Evolutionary conservation across 352 stramenopile genomes (phyloP), one percentile per base, ranked within the genome.

Genomic region (Phytophthora ohioensis): DNA sequence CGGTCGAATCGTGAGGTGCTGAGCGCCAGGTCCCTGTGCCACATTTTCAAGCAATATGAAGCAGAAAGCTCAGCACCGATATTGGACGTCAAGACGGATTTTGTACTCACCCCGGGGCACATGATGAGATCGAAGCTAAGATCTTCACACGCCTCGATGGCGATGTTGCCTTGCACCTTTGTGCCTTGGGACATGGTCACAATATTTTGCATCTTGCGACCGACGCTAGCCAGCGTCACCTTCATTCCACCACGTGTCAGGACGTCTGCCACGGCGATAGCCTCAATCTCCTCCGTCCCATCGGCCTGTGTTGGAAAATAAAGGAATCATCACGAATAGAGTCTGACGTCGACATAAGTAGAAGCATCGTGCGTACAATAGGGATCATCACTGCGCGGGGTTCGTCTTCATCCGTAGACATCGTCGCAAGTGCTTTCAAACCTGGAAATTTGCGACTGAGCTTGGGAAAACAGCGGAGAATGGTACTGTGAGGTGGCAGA

Each of bases 221-320:
- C 84, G 30, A 91, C 81, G 47, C 77, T 81, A 15, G 84, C 82
- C 27, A 92, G 35, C 34, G 86, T 93, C 51, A 91, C 82, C 65
- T 84, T 71, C 45, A 91, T 78, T 30, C 84, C 84, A 31, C 82
- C 86, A 43, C 86, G 84, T 31, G 85, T 78, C 32, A 92, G 73
- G 38, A 92, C 86, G 46, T 94, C 86, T 9, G 83, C 73, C 10
- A 92, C 67, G 31, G 81, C 82, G 49, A 91, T 76, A 13, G 82
- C 84, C 69, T 94, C 86, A 66, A 92, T 91, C 61, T 94, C 82
- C 74, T 94, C 86, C 35, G 69, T 92, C n/a, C 82, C 86, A 57
- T 91, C 82, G 8, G 86, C 86, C 86, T 91, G 21, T 27, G 21
- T 27, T 27, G 21, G 21, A 27, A 27, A 27, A 27, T 27, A 27